Evolutionary conservation across 2,329 filamentous ascomycete genomes (phyloP).

Genomic region (Verticillium longisporum): DNA sequence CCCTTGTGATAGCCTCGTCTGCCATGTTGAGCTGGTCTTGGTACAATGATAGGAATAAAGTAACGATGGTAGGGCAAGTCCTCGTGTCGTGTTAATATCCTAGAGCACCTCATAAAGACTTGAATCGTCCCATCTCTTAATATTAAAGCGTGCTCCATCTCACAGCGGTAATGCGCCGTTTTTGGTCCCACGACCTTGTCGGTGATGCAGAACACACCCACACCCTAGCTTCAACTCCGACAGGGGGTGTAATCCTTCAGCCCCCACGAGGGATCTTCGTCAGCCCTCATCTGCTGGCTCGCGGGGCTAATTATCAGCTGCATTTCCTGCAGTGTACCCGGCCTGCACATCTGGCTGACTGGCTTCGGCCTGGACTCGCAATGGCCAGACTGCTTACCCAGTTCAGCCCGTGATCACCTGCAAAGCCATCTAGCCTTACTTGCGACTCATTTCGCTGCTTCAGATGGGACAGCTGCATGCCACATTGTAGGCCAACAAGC

Average conservation of each 20-base stretch:
- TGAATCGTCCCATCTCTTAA: too few relatives aligned
- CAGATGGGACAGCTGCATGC: neutral
- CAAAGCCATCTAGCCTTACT: neutral
- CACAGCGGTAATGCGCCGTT: neutral
- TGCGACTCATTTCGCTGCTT: neutral
- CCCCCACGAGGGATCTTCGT: neutral
- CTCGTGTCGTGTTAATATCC: neutral
- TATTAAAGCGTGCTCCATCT: too few relatives aligned
- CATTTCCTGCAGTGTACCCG: neutral
- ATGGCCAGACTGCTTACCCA: neutral
- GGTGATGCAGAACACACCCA: too few relatives aligned
- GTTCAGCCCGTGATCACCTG: neutral
- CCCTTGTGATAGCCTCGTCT: neutral
- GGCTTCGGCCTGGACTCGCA: neutral
- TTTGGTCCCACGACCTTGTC: neutral
- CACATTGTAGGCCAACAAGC: too few relatives aligned
- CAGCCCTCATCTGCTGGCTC: neutral
- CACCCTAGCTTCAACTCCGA: neutral
- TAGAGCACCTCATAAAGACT: too few relatives aligned
- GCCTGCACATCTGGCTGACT: neutral
- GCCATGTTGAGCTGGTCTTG: neutral
- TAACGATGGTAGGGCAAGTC: too few relatives aligned
- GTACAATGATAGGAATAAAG: neutral
- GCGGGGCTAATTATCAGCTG: neutral
- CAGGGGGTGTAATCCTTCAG: neutral